Evolutionary conservation across 2,329 filamentous ascomycete genomes (phyloP).

Genomic region (Pseudomassariella vexata): DNA sequence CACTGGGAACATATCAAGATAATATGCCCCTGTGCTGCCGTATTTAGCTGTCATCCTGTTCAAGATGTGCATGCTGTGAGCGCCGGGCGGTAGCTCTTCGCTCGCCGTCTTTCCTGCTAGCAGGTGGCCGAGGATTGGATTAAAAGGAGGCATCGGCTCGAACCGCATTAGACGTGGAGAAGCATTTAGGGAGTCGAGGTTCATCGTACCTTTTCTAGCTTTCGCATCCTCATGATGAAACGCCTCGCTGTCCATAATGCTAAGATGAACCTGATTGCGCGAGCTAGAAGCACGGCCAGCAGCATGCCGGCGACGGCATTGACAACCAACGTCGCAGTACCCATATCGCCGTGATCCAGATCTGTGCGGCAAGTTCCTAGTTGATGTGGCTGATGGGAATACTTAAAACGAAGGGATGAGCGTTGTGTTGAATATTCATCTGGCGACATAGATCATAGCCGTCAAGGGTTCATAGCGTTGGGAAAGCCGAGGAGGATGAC

Average conservation of each 20-base stretch:
- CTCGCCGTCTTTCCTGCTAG: slow-evolving; percentile 18
- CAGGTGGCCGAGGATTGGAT: background rate
- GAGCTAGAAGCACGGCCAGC: slow-evolving; percentile 9
- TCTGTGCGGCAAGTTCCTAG: too few relatives aligned
- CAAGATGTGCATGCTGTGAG: slow-evolving; percentile 20
- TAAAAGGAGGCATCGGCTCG: slow-evolving; percentile 1
- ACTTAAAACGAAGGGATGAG: too few relatives aligned
- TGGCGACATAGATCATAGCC: too few relatives aligned
- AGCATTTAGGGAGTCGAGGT: background rate
- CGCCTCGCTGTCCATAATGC: slow-evolving; percentile 14
- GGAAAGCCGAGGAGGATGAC: too few relatives aligned
- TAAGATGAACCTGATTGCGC: slow-evolving; percentile 12
- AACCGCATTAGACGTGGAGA: too few relatives aligned
- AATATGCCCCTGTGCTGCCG: slow-evolving; percentile 18
- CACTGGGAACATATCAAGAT: slow-evolving; percentile 24
- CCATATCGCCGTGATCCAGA: slow-evolving; percentile 13
- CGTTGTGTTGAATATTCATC: too few relatives aligned
- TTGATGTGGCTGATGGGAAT: too few relatives aligned
- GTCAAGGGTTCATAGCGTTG: too few relatives aligned
- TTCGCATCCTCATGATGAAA: slow-evolving; percentile 13
- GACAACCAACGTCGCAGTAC: slow-evolving; percentile 8
- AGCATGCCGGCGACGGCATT: slow-evolving; percentile 15
- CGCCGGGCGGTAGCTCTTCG: slow-evolving; percentile 18
- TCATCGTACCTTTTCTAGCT: slow-evolving; percentile 17
- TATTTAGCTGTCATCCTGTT: slow-evolving; percentile 14